phyloP scores from a whole-genome alignment of 495 filamentous ascomycete genomes.

The Penicillium tannophilum region DNA sequence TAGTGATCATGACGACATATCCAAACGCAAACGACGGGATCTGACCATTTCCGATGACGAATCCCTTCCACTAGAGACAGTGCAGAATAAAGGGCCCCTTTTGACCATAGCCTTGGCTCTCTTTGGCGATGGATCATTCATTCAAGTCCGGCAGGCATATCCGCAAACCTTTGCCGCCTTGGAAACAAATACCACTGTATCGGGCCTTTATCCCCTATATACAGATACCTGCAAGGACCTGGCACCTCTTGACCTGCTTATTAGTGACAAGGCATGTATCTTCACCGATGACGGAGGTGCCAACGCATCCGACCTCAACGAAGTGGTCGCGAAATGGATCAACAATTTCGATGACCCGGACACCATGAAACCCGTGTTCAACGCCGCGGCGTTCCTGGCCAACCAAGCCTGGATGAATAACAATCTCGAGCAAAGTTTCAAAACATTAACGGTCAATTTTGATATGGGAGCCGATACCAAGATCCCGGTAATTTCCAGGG shows the following conservation, averaged over 20 bases:
- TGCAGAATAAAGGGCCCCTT: slow-evolving; percentile 27
- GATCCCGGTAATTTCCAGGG: background rate
- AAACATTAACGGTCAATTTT: background rate
- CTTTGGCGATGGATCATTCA: slow-evolving; percentile 33
- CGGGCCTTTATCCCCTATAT: background rate
- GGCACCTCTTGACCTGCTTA: background rate
- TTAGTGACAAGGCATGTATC: background rate
- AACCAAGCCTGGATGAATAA: slow-evolving; percentile 7
- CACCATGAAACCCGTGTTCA: background rate
- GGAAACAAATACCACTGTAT: too few relatives aligned
- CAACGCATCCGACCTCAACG: background rate
- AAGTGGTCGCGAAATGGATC: background rate
- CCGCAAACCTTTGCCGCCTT: background rate
- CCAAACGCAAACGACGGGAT: background rate
- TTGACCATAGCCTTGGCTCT: slow-evolving; percentile 29
- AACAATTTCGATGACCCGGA: background rate
- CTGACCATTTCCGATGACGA: background rate
- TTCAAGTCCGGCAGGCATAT: background rate
- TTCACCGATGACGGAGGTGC: background rate
- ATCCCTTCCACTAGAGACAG: background rate
- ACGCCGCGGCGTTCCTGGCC: background rate
- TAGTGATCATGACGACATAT: background rate
- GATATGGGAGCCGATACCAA: slow-evolving; percentile 5
- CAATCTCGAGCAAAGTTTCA: background rate
- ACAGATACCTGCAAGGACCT: background rate